Evolutionary conservation across 73 alveolate species (phyloP).

Genomic region (Effrenium voratum): DNA sequence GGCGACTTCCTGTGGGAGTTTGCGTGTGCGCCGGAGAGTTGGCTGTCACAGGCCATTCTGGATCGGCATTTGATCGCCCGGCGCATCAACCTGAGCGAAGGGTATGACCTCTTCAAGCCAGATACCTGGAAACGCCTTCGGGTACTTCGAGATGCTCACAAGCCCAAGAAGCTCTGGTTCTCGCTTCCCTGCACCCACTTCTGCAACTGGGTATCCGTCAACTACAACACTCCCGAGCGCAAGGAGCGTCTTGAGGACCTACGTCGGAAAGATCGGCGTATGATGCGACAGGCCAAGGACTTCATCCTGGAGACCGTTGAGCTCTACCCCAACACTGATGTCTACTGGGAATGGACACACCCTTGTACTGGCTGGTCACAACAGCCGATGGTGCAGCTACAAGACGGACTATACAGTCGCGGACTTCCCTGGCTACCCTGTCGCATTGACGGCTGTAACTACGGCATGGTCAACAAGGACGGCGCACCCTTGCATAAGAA

Average conservation of each 20-base stretch:
- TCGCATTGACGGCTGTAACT: constrained; percentile 51
- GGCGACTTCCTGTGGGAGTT: not conserved
- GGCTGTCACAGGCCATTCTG: not conserved
- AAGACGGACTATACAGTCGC: not conserved
- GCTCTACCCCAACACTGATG: not conserved
- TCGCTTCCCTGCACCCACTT: constrained; percentile 24
- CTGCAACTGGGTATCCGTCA: not conserved
- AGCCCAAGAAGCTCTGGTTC: constrained; percentile 20
- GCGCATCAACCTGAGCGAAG: not conserved
- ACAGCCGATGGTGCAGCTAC: not conserved
- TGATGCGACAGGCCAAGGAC: not conserved
- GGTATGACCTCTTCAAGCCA: not conserved
- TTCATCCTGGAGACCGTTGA: not conserved
- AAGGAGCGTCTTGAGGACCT: not conserved
- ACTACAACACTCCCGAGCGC: not conserved
- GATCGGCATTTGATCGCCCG: not conserved
- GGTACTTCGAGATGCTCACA: too few relatives aligned
- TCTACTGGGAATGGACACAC: constrained; percentile 28
- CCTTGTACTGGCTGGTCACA: constrained; percentile 12
- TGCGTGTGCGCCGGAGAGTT: not conserved
- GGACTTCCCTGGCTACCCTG: not conserved
- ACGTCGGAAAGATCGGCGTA: not conserved
- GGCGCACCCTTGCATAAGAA: not conserved
- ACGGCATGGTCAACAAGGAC: not conserved
- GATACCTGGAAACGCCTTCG: not conserved